phyloP scores from a whole-genome alignment of 495 filamentous ascomycete genomes.

The Penicillium robsamsonii region DNA sequence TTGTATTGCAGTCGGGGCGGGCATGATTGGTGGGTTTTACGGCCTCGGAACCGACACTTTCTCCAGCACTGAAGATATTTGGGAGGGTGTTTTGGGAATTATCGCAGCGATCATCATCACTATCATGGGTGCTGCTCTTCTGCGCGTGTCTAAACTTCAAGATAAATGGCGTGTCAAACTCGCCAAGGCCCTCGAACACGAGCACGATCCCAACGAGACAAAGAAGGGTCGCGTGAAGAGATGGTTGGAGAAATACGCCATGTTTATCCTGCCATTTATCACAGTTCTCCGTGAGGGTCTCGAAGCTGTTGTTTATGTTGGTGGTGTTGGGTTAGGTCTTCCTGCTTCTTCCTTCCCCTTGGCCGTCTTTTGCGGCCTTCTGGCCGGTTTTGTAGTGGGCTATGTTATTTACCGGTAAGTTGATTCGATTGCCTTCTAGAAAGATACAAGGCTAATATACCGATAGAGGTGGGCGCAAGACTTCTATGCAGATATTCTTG shows the following conservation, averaged over 20 bases:
- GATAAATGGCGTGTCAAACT: conserved; percentile 84
- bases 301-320: conserved; percentile 79
- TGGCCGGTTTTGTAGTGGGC: conserved; percentile 61
- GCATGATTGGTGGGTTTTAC: conserved; percentile 80
- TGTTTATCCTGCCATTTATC: conserved; percentile 80
- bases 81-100: conserved; percentile 74
- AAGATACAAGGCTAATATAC: background rate
- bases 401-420: conserved; percentile 76
- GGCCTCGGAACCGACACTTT: conserved; percentile 63
- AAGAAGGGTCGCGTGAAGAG: conserved; percentile 50
- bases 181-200: conserved; percentile 59
- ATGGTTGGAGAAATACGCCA: conserved; percentile 72
- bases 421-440: background rate
- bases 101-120: conserved; percentile 75
- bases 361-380: conserved; percentile 65
- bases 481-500: conserved; percentile 74
- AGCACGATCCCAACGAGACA: conserved; percentile 33
- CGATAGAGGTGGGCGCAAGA: conserved; percentile 56
- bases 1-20: conserved; percentile 66
- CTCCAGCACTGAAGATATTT: conserved; percentile 64
- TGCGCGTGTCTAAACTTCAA: conserved; percentile 81
- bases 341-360: conserved; percentile 74
- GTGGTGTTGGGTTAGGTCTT: conserved; percentile 72
- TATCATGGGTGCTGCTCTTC: conserved; percentile 70
- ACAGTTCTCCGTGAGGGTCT: conserved; percentile 82